Percentiles rank a stretch among this genome's conserved stretches.
These are phyloP conservation scores for Sporothrix pseudoabietina DNA, from an alignment of 2,329 filamentous ascomycete genomes.

Conservation along the genomic window DNA sequence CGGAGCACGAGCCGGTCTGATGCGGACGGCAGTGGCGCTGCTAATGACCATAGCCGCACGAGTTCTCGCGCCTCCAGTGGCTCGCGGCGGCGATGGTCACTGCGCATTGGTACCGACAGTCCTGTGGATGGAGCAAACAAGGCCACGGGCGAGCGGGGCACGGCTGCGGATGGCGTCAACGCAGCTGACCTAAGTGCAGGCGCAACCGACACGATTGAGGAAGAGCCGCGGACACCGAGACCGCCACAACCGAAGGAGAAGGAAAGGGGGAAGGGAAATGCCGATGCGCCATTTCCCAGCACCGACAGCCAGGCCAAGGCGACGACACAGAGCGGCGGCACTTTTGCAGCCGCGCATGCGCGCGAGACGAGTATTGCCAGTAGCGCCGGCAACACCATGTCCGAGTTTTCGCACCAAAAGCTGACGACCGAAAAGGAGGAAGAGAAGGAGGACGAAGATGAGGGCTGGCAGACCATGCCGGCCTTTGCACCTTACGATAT, in stretches of 20 bases:
- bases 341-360: conserved; percentile 40
- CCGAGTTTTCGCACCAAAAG: conserved; percentile 91
- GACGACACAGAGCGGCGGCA: conserved; percentile 27
- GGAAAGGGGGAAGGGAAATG: neutral
- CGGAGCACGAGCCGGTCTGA: conserved; percentile 31
- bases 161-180: neutral
- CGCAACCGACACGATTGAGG: conserved; percentile 27
- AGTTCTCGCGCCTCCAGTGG: conserved; percentile 33
- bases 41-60: conserved; percentile 26
- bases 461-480: conserved; percentile 90
- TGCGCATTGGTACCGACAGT: conserved; percentile 26
- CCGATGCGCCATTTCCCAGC: neutral
- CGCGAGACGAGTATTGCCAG: conserved; percentile 48
- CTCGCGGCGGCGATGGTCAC: conserved; percentile 26
- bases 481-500: conserved; percentile 90
- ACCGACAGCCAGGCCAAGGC: conserved; percentile 11
- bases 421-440: conserved; percentile 61
- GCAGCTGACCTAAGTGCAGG: conserved; percentile 30
- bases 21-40: conserved; percentile 8
- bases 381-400: conserved; percentile 50
- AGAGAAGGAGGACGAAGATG: conserved; percentile 62
- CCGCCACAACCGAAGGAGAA: conserved; percentile 34
- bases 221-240: conserved; percentile 38
- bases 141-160: neutral
- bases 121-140: neutral